These are phyloP conservation scores for Alternaria burnsii DNA, from an alignment of 2,329 filamentous ascomycete species.

Conservation along the genomic window DNA sequence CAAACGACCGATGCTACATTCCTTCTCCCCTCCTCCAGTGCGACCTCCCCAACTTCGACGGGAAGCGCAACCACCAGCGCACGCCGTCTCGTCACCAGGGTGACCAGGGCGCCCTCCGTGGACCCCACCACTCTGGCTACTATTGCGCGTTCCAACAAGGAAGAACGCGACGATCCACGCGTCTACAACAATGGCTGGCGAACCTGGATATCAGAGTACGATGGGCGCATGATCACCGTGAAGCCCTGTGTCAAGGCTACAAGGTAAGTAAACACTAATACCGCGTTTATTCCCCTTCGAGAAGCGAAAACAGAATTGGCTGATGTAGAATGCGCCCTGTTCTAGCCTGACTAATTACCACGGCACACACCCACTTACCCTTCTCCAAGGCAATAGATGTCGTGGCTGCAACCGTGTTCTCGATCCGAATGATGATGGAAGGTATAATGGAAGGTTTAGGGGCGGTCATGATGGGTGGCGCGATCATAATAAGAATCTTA, in stretches of 20 bases:
- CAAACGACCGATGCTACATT: neutral
- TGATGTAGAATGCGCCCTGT: too few species aligned
- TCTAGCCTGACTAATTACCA: neutral
- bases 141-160: neutral
- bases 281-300: neutral
- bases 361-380: neutral
- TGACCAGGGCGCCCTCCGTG: neutral
- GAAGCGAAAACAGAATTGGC: too few species aligned
- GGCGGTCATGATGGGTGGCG: neutral
- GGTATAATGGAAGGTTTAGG: neutral
- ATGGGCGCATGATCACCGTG: neutral
- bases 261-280: neutral
- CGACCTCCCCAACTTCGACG: neutral
- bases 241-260: neutral
- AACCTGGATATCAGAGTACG: neutral
- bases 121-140: neutral
- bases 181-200: neutral
- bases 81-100: too few species aligned
- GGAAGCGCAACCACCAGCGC: neutral
- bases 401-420: neutral
- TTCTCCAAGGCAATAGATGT: neutral
- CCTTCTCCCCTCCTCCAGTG: neutral
- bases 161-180: neutral
- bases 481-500: neutral
- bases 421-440: neutral